Evolutionary conservation across 208 protist species (phyloP).

Genomic region (Trypanosoma cruzi): DNA sequence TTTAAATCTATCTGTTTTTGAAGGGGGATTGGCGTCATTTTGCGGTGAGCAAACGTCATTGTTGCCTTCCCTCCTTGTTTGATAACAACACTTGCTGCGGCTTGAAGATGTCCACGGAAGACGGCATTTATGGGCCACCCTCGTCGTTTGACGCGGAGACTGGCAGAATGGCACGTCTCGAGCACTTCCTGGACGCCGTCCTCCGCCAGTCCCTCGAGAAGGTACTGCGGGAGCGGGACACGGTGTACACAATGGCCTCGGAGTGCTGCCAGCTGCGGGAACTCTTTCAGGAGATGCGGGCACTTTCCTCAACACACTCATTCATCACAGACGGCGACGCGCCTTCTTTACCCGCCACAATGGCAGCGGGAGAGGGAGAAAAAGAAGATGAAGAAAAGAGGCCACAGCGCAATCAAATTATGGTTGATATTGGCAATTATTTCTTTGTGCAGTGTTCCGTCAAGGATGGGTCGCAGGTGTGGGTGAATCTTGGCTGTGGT

Average conservation of each 20-base stretch:
- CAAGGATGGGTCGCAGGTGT: constrained; percentile 40
- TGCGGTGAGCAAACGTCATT: no score
- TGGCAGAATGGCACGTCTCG: constrained; percentile 52
- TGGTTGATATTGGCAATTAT: constrained; percentile 79
- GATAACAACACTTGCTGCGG: no score
- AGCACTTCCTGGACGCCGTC: constrained; percentile 68
- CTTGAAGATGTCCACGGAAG: constrained; percentile 6
- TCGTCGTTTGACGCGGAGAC: constrained; percentile 12
- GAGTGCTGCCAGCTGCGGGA: constrained; percentile 70
- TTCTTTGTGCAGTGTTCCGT: constrained; percentile 70
- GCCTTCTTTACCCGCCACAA: neutral
- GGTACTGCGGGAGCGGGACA: constrained; percentile 58
- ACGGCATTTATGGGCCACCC: neutral
- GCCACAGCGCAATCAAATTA: constrained; percentile 53
- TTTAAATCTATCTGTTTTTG: no score
- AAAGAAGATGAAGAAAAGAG: constrained; percentile 8
- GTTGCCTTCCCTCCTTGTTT: no score
- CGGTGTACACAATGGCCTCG: constrained; percentile 46
- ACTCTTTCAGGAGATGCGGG: constrained; percentile 70
- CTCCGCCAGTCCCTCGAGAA: constrained; percentile 51
- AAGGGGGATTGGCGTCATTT: no score
- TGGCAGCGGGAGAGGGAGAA: neutral
- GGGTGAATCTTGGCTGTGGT: constrained; percentile 83
- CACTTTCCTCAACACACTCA: constrained; percentile 44
- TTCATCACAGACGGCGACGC: constrained; percentile 27